Base-by-base conservation (phyloP, 768 basidiomycete species). In the Daedaleopsis sinensis region DNA sequence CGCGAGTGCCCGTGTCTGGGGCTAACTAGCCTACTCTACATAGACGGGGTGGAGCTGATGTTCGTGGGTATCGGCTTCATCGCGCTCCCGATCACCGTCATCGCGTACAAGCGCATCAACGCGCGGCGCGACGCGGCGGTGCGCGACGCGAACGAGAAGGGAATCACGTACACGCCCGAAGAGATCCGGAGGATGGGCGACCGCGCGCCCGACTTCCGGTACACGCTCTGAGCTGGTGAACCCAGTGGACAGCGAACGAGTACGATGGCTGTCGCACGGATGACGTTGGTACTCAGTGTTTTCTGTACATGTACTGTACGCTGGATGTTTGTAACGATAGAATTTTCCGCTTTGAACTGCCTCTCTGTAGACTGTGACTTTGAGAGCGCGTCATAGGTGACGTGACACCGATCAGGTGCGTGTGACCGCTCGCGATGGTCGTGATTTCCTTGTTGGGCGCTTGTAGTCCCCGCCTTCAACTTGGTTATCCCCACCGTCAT, bases 31-130 rank as follows among this genome's bases (percentile, higher is more conserved):
- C 15, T 1, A 49, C 11, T 7, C 1, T 38, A 18, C 27, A n/a
- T 48, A 88, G 87, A 88, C 67, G 85, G 75, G 2, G 50, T 87
- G 12, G 87, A 88, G 70, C 73, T 89, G 19, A 87, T 86, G 84
- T 87, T 88, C 59, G 78, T 87, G 24, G 83, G 82, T 3, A 84
- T 90, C 32, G 87, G 88, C 0, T 74, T 88, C 65, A 75, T 87
- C 16, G 69, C 72, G 38, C 66, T 85, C 1, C 83, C 84, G 0
- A 71, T 82, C n/a, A 75, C 80, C 18, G 77, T 82, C 3, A 39
- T 86, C 6, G 49, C 71, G 1, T 89, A 89, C 67, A 79, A 53
- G 36, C 77, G 77, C 46, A 86, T 88, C 72, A 90, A 90, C 69
- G 67, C 72, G 12, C 72, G 74, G 57, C 77, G 88, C 35, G 87